Evolutionary conservation across 441 rosid genomes (phyloP), one percentile per base, ranked within the genome.

Genomic region (Breynia disticha): DNA sequence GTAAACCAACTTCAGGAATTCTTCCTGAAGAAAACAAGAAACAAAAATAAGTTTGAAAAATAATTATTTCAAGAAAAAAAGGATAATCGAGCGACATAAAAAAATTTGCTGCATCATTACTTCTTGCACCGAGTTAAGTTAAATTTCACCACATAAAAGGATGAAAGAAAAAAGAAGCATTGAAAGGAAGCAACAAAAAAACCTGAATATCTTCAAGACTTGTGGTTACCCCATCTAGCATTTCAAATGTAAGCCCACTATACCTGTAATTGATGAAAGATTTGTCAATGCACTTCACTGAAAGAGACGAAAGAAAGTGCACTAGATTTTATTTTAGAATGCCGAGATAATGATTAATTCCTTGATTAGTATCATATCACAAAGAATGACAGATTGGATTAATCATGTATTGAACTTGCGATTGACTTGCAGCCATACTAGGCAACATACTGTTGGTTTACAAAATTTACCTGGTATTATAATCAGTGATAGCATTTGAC

Each of bases 181-280:
- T 28, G 35, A 9, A 28, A 28, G 35, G 8, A 28, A 9, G 8
- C 35, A 28, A 9, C 35, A 28, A 28, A 28, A 28, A 28, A 69
- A 83, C 95, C 83, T 81, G 90, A 68, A 84, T 76, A 71, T 93
- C 97, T 71, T 80, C 68, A 51, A 89, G 86, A 67, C 68, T 78
- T 54, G 96, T 93, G 35, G 89, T 83, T 52, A 89, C 83, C 60
- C 66, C 95, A 61, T 74, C 68, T 79, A 93, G 70, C 95, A 87
- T 84, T 75, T 70, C 80, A 56, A 22, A 52, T 56, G 99, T 89
- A 62, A 93, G 89, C 69, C 99, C 97, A 61, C 99, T 93, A 77
- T 62, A 93, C 66, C 99, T 93, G 77, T 62, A 74, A 13, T 19
- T 19, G 38, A 45, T 41, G 50, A 14, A 32, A 54, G 7, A 16